Conservation (phyloP, 805 yeast species). For the Pachysolen tannophilus region DNA sequence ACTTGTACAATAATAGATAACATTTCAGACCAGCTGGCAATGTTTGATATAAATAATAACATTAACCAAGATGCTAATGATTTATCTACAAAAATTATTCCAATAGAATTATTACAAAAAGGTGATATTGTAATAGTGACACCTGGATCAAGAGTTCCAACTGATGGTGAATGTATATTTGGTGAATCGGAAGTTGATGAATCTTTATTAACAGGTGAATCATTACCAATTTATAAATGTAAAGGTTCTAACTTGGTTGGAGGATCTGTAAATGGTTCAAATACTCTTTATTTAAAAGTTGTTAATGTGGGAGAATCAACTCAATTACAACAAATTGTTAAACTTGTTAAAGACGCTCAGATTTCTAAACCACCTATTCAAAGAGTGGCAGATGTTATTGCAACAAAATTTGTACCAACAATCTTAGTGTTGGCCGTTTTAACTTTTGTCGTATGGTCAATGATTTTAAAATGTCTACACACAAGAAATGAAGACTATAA, state of each 20-base stretch:
- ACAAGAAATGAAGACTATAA: constrained; percentile 9
- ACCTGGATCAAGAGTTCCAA: constrained; percentile 87
- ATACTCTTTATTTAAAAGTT: constrained; percentile 61
- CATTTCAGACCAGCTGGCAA: background rate
- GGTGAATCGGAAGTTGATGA: constrained; percentile 88
- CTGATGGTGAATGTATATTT: constrained; percentile 75
- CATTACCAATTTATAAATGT: constrained; percentile 60
- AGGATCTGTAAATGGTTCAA: constrained; percentile 83
- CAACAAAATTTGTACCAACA: constrained; percentile 77
- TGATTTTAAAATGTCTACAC: constrained; percentile 23
- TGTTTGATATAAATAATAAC: background rate
- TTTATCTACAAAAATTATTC: constrained; percentile 39
- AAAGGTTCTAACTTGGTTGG: constrained; percentile 67
- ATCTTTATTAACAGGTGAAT: constrained; percentile 87
- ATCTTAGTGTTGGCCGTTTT: constrained; percentile 52
- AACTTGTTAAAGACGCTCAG: constrained; percentile 84
- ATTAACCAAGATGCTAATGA: constrained; percentile 3
- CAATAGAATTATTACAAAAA: constrained; percentile 69
- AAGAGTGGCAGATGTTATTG: constrained; percentile 75
- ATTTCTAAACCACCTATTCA: constrained; percentile 86
- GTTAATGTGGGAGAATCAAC: constrained; percentile 74
- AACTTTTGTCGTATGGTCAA: constrained; percentile 63
- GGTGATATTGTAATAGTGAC: constrained; percentile 69
- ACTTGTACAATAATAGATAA: constrained; percentile 58
- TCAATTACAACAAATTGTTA: constrained; percentile 79